Base-by-base conservation (phyloP, 1,284 basidiomycete genomes). In the Pascua sp. region DNA sequence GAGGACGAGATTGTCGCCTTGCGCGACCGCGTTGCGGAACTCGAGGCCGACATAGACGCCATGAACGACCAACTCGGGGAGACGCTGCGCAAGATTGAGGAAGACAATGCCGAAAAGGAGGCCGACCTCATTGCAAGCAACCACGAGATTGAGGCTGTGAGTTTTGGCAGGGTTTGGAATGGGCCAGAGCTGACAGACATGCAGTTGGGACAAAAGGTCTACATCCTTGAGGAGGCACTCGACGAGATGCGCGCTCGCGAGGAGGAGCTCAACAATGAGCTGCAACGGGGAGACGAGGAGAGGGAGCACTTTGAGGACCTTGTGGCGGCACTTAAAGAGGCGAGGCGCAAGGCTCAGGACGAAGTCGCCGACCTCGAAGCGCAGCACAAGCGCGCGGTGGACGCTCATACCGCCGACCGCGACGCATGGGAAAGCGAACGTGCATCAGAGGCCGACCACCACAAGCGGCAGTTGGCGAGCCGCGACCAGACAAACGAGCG, bases 321-420 rank as follows among this genome's bases (percentile, higher is more conserved):
- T 5, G 79, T 85, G 39, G 77, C 80, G 15, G 87, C 87, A 4
- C 81, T 93, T 47, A 93, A 93, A 74, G 88, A 92, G 73, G 91
- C 87, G 10, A 49, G 67, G 44, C 54, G 55, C 48, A 71, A 64
- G 49, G 49, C 79, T 4, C 73, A 80, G 53, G 72, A 77, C 10
- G 80, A 81, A 57, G 71, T 73, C 18, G 88, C 90, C 64, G 86
- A 87, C 55, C 82, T 92, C 37, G 85, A 89, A 24, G 77, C 78
- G 1, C 84, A 87, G 68, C 73, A 89, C 16, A 80, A 85, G 78
- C 57, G 84, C 82, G 72, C 78, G 75, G 60, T 75, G 47, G 71
- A 72, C 4, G 72, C 69, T 9, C 57, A 71, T 10, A 62, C 65
- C 18, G 54, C 63, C 17, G 74, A 76, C 8, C 65, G 66, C 53